Percentiles rank a stretch among this genome's conserved stretches.
phyloP scores from a whole-genome alignment of 306 rosid species.

The Myrica gale region DNA sequence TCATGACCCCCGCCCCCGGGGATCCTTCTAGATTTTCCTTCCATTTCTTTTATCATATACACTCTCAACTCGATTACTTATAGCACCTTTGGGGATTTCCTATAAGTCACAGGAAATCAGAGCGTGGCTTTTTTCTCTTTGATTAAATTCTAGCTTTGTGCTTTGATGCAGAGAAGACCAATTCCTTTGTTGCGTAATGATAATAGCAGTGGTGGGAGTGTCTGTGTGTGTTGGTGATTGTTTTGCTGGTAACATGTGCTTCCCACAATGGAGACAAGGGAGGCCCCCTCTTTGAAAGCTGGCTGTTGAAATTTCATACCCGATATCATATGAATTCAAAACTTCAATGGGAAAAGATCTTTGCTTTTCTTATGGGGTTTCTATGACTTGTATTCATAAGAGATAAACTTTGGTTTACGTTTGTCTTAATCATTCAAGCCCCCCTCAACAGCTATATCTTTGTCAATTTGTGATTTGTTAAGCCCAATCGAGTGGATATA shows the following conservation, averaged over 20 bases:
- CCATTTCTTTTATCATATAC: not conserved
- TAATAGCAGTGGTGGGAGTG: conserved; percentile 37
- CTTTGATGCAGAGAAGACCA: conserved; percentile 31
- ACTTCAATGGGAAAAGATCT: conserved; percentile 35
- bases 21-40: conserved; percentile 15
- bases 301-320: conserved; percentile 51
- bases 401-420: conserved; percentile 32
- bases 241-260: conserved; percentile 57
- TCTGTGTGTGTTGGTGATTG: conserved; percentile 57
- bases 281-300: conserved; percentile 49
- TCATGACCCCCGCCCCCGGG: not conserved
- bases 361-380: conserved; percentile 18
- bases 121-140: not conserved
- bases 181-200: conserved; percentile 30
- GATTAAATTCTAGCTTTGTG: not conserved
- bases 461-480: conserved; percentile 16
- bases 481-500: conserved; percentile 14
- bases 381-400: conserved; percentile 10
- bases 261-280: conserved; percentile 72
- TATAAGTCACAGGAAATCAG: not conserved
- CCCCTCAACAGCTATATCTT: conserved; percentile 17
- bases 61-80: conserved; percentile 8
- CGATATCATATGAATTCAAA: conserved; percentile 38
- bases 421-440: conserved; percentile 34
- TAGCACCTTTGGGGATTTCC: conserved; percentile 4